A percentile compares a stretch with the other conserved stretches of the same genome.
Evolutionary conservation across 2,329 filamentous ascomycete genomes (phyloP).

Genomic region (Ceratocystis eucalypticola): DNA sequence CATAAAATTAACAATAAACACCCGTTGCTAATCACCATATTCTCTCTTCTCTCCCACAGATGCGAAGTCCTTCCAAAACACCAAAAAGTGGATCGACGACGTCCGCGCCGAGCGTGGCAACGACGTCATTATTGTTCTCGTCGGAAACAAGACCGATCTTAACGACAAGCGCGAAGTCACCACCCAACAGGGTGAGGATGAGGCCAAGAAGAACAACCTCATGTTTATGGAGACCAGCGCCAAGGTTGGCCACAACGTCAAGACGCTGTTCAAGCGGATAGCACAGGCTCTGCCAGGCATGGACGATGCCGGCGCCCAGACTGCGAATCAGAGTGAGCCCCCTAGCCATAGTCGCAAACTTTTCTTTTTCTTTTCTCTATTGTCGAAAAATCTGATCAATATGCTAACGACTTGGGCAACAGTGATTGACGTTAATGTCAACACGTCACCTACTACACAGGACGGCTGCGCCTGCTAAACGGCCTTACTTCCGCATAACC

Average conservation of each 20-base stretch:
- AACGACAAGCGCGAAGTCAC: conserved; percentile 98
- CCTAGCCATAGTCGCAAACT: neutral
- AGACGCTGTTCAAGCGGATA: conserved; percentile 93
- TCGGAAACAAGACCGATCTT: conserved; percentile 98
- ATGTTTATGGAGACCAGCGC: conserved; percentile 99
- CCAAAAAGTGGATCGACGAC: conserved; percentile 98
- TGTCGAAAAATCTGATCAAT: conserved; percentile 4
- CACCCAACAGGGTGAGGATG: conserved; percentile 88
- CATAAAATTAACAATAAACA: neutral
- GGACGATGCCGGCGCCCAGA: conserved; percentile 71
- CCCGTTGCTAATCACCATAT: neutral
- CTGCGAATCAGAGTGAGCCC: conserved; percentile 60
- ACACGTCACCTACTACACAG: conserved; percentile 53
- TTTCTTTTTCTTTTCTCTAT: neutral
- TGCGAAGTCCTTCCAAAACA: conserved; percentile 95
- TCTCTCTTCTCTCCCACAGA: conserved; percentile 33
- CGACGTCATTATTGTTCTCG: conserved; percentile 96
- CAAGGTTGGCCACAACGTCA: conserved; percentile 95
- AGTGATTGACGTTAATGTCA: conserved; percentile 94
- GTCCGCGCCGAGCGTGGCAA: conserved; percentile 92
- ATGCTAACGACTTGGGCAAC: conserved; percentile 22
- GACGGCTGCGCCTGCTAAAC: conserved; percentile 56
- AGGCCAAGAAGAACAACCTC: conserved; percentile 92
- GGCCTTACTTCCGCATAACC: neutral
- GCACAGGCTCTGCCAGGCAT: conserved; percentile 94